phyloP scores from a whole-genome alignment of 495 filamentous ascomycete species.

The Emericellopsis terricola region DNA sequence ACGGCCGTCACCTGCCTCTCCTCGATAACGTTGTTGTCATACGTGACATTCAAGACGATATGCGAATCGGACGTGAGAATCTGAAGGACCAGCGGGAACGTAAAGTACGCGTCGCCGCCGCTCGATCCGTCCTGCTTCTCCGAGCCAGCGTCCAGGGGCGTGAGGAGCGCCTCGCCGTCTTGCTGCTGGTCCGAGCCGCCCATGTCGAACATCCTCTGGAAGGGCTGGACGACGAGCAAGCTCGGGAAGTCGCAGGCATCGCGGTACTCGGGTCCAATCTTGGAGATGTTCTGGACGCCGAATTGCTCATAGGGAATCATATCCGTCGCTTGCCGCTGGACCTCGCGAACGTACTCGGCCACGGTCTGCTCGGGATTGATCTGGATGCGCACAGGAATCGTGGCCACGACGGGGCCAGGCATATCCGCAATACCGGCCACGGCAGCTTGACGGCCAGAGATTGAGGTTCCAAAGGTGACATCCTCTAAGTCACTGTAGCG shows the following conservation, averaged over 20 bases:
- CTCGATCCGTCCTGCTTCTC: background rate
- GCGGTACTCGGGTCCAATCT: conserved; percentile 10
- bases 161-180: conserved; percentile 31
- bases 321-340: conserved; percentile 17
- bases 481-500: conserved; percentile 18
- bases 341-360: conserved; percentile 3
- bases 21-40: conserved; percentile 5
- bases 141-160: conserved; percentile 16
- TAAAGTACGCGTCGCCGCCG: too few species aligned
- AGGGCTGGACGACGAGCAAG: too few species aligned
- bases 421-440: conserved; percentile 27
- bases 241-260: conserved; percentile 15
- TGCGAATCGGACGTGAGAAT: background rate
- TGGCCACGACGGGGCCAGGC: conserved; percentile 36
- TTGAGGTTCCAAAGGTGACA: conserved; percentile 26
- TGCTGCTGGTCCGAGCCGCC: conserved; percentile 24
- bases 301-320: conserved; percentile 26
- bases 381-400: conserved; percentile 30
- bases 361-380: conserved; percentile 4
- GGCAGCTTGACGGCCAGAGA: conserved; percentile 27
- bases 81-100: conserved; percentile 1
- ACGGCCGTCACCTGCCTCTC: conserved; percentile 6
- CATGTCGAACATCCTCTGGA: too few species aligned
- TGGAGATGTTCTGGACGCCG: conserved; percentile 24
- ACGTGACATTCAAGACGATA: conserved; percentile 1